Evolutionary conservation across 371 early-diverging fungal species (phyloP), one percentile per base, ranked within the genome.

Genomic region (Dichotomocladium elegans): DNA sequence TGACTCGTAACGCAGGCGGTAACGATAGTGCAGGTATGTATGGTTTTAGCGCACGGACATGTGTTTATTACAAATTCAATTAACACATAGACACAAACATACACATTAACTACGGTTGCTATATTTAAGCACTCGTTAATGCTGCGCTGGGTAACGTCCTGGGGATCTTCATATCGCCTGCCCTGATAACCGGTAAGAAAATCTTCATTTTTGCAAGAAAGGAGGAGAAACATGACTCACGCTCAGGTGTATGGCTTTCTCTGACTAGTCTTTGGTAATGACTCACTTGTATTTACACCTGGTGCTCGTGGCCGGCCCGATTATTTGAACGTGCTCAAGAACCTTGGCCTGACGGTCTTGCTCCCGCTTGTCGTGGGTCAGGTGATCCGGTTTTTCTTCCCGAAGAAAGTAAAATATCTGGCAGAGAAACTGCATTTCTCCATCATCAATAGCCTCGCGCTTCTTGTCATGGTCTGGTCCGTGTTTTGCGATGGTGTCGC

Each of bases 401-500:
- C 85, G 0, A 60, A 46, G 6, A 37, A 68, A 34, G 69, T 86
- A 22, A 77, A 76, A 33, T 66, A 64, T 50, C 56, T 84, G 15
- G 69, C 74, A 33, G 66, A 51, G 30, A 72, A 64, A 46, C 59
- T 81, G 12, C 77, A 72, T 27, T 79, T 87, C 51, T 60, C 81
- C 2, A 79, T 79, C 33, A 57, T 88, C 58, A 85, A 83, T 58
- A 74, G 72, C 35, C 41, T 73, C 8, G 74, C 86, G 29, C 68
- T 90, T 3, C 55, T 90, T 41, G 65, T 78, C 47, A 68, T 90
- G 21, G 87, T 90, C 15, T 90, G 85, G 84, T 79, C 81, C 28
- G 84, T 87, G 7, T 88, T 90, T 51, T 84, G 86, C 63, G 87
- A 90, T 64, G 82, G 87, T 14, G 86, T 87, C 31, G 62, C 80